Base-by-base conservation (phyloP, 2,329 filamentous ascomycete species). In the Phialophora verrucosa region DNA sequence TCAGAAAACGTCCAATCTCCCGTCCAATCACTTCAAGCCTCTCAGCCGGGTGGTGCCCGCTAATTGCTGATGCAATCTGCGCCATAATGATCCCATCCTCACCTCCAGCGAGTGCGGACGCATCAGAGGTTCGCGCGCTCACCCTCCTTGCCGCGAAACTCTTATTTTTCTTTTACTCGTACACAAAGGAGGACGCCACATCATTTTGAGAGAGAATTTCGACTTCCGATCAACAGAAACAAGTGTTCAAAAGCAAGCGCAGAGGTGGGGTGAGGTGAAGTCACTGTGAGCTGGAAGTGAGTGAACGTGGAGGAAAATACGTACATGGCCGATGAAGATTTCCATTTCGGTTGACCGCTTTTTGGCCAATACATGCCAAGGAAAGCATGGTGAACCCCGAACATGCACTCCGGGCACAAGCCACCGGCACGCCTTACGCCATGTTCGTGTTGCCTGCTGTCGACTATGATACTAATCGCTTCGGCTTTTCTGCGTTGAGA, bases 31-130 rank as follows among this genome's bases (percentile, higher is more conserved):
- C 29, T 11, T 29, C 11, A 10, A 14, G n/a, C 27, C 29, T 38
- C 12, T 55, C 17, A 8, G 11, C 10, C 14, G 42, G 29, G 32
- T 29, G 54, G 29, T 23, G 20, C 38, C 55, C 27, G 56, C 60
- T 64, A 64, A 62, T 23, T 54, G 66, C 51, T 68, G 66, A 68
- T 53, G 66, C 57, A 44, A 65, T 68, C 55, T n/a, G 38, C 56
- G 57, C 59, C 29, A 62, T 44, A 63, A 67, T 66, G 64, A 66
- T 58, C 38, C 44, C 64, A 66, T 66, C 51, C 12, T 42, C 44
- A 25, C 56, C 20, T 35, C 55, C 38, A 35, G 23, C 25, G 3
- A 14, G n/a, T 29, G 29, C 27, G 12, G n/a, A 6, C 51, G 32
- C 29, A 55, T 32, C 27, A 51, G 49, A 25, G 49, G 20, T 23